Percentiles rank a stretch among this genome's conserved stretches.
Evolutionary conservation across 176 grass and related monocot species (phyloP).

Genomic region (Melocanna baccifera): DNA sequence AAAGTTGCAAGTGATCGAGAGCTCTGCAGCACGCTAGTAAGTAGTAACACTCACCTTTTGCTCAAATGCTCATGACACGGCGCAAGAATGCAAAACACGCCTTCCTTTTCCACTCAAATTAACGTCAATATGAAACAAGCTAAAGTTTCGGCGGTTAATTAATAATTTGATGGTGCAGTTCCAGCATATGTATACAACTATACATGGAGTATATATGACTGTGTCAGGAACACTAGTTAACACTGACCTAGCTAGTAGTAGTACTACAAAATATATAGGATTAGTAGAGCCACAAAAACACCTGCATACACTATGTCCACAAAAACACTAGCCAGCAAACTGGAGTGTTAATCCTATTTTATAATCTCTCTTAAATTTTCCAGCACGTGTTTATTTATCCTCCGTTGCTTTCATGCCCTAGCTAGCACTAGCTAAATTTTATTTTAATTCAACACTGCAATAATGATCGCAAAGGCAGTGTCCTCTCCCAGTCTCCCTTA

Average conservation of each 20-base stretch:
- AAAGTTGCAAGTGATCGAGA: not conserved
- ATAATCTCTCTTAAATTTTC: not conserved
- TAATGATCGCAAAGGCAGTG: slow-evolving; percentile 26
- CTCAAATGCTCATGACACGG: not conserved
- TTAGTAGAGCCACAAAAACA: not conserved
- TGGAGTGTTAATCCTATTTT: not conserved
- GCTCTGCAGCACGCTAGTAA: not conserved
- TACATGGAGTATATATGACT: not conserved
- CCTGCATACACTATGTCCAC: not conserved
- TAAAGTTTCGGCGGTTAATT: not conserved
- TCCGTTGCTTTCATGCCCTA: slow-evolving; percentile 47
- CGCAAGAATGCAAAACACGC: not conserved
- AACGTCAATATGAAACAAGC: not conserved
- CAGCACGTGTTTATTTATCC: slow-evolving; percentile 38
- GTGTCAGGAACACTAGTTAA: not conserved
- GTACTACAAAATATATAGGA: not conserved
- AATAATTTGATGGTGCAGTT: not conserved
- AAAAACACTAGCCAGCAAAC: not conserved
- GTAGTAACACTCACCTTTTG: not conserved
- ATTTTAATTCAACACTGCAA: slow-evolving; percentile 27
- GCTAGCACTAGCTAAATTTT: slow-evolving; percentile 27
- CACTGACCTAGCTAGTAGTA: not conserved
- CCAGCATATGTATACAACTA: not conserved
- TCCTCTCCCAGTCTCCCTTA: slow-evolving; percentile 48
- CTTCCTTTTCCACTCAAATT: not conserved